Conservation (phyloP, 2,329 filamentous ascomycete genomes). For the Colletotrichum somersetense region DNA sequence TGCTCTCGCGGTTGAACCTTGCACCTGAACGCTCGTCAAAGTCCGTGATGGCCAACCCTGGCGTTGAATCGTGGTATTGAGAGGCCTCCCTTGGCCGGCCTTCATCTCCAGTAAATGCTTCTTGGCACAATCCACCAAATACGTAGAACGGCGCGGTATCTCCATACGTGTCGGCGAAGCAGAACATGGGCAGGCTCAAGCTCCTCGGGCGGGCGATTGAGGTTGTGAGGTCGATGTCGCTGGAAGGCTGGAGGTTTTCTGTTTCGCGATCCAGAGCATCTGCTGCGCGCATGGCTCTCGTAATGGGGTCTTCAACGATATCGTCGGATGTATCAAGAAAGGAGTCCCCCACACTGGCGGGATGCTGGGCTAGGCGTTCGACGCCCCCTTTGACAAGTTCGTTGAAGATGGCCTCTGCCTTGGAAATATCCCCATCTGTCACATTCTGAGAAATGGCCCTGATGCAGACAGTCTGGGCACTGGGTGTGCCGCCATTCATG, state of each 20-base stretch:
- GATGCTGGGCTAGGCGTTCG: slow-evolving; percentile 50
- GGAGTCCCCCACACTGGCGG: slow-evolving; percentile 23
- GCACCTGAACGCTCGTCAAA: slow-evolving; percentile 82
- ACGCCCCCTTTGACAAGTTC: slow-evolving; percentile 64
- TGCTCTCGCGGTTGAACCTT: slow-evolving; percentile 58
- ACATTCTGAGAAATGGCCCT: slow-evolving; percentile 65
- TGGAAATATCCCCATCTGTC: slow-evolving; percentile 61
- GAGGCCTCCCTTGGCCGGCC: neutral
- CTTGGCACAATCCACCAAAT: slow-evolving; percentile 53
- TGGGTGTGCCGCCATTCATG: slow-evolving; percentile 69
- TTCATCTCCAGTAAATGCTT: slow-evolving; percentile 8
- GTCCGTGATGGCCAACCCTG: slow-evolving; percentile 50
- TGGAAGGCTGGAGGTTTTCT: slow-evolving; percentile 63
- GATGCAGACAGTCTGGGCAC: slow-evolving; percentile 68
- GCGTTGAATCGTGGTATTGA: slow-evolving; percentile 31
- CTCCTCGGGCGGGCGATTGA: slow-evolving; percentile 57
- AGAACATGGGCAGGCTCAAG: slow-evolving; percentile 63
- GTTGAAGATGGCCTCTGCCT: slow-evolving; percentile 65
- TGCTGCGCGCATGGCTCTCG: slow-evolving; percentile 69
- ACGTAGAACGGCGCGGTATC: slow-evolving; percentile 62
- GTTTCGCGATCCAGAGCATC: slow-evolving; percentile 69
- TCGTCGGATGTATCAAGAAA: slow-evolving; percentile 24
- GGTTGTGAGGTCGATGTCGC: slow-evolving; percentile 62
- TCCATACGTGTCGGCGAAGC: slow-evolving; percentile 57
- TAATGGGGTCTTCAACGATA: slow-evolving; percentile 61